These are phyloP conservation scores for Dujonia santamariae DNA, from an alignment of 1,139 yeast species.

Conservation along the genomic window DNA sequence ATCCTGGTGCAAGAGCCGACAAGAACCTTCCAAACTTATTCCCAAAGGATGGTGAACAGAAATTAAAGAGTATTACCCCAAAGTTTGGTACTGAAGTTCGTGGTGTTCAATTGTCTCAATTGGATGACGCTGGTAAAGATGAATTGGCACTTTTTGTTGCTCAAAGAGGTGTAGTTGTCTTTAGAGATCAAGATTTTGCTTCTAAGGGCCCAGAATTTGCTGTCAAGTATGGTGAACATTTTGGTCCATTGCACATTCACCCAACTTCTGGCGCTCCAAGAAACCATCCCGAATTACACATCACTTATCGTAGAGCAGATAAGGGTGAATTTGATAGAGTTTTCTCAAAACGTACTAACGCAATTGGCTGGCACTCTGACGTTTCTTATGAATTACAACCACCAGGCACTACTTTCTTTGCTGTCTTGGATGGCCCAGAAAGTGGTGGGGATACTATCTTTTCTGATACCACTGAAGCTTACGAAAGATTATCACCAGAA, in stretches of 20 bases:
- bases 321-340: constrained; percentile 24
- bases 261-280: constrained; percentile 72
- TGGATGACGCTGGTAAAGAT: constrained; percentile 52
- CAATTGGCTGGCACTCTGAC: constrained; percentile 62
- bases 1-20: constrained; percentile 58
- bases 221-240: constrained; percentile 56
- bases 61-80: constrained; percentile 49
- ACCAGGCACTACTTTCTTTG: constrained; percentile 62
- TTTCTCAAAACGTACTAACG: constrained; percentile 32
- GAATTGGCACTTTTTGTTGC: constrained; percentile 66
- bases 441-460: constrained; percentile 77
- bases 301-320: constrained; percentile 55
- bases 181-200: constrained; percentile 64
- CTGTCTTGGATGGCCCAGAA: constrained; percentile 58
- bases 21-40: constrained; percentile 51
- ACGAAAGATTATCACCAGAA: constrained; percentile 62
- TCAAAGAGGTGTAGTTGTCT: constrained; percentile 65
- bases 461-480: constrained; percentile 63
- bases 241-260: constrained; percentile 69
- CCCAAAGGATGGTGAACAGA: constrained; percentile 28
- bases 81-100: constrained; percentile 62
- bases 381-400: constrained; percentile 71
- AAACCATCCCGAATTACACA: constrained; percentile 56
- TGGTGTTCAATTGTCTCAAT: constrained; percentile 57
- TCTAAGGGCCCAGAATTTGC: constrained; percentile 53